Conservation (phyloP, 345 rosid genomes). For the Eucalyptus dawsonii region DNA sequence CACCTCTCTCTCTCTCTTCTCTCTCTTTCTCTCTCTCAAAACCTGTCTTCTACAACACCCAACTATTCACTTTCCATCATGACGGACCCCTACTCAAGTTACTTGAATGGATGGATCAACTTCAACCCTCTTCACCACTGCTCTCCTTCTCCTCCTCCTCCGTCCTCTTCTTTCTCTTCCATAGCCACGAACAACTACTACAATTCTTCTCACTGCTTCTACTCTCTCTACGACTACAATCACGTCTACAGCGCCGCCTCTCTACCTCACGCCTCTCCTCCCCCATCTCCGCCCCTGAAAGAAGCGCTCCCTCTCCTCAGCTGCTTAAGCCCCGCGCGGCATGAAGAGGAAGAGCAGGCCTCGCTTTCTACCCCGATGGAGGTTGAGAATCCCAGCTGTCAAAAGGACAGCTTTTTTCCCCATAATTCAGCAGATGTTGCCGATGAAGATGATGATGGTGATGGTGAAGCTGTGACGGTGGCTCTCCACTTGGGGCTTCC, state of each 20-base stretch:
- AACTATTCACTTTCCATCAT: not conserved
- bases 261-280: not conserved
- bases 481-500: conserved; percentile 88
- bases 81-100: not conserved
- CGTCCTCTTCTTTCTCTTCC: not conserved
- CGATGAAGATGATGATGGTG: conserved; percentile 3
- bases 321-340: conserved; percentile 44
- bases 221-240: conserved; percentile 10
- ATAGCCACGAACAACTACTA: not conserved
- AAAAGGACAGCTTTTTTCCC: not conserved
- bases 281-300: conserved; percentile 60
- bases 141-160: not conserved
- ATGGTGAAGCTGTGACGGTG: conserved; percentile 42
- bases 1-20: not conserved
- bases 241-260: conserved; percentile 5
- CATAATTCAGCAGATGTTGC: not conserved
- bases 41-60: not conserved
- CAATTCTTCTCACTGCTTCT: conserved; percentile 13
- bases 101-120: not conserved
- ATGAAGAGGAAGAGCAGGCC: conserved; percentile 11
- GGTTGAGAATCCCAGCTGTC: conserved; percentile 6
- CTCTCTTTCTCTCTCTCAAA: not conserved
- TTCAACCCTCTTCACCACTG: conserved; percentile 4
- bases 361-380: conserved; percentile 22
- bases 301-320: conserved; percentile 91